Conservation (phyloP, 2,329 filamentous ascomycete species). For the Akanthomyces muscarius region DNA sequence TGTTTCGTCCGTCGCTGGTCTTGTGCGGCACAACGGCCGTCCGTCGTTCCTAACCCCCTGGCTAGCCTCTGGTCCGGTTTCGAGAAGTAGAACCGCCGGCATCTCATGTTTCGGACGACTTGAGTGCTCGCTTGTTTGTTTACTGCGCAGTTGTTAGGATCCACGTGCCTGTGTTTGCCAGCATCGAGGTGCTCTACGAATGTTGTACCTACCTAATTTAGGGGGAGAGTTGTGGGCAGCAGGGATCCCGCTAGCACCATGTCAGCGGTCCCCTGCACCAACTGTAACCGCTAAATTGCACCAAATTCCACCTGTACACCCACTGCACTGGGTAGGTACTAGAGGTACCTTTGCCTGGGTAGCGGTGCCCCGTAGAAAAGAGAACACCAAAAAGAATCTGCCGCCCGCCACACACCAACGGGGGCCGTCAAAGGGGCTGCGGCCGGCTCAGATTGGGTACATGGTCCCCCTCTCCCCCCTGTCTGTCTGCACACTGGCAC, state of each 20-base stretch:
- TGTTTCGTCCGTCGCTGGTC: slow-evolving; percentile 6
- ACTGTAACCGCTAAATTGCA: neutral
- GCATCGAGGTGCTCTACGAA: neutral
- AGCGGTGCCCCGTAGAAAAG: neutral
- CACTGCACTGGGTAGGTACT: no score
- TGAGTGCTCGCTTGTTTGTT: slow-evolving; percentile 11
- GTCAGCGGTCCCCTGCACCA: neutral
- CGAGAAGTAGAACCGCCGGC: slow-evolving; percentile 10
- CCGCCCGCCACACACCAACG: neutral
- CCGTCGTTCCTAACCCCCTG: neutral
- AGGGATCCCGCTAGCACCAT: neutral
- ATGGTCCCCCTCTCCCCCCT: slow-evolving; percentile 7
- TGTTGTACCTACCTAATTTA: neutral
- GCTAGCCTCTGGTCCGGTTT: slow-evolving; percentile 3
- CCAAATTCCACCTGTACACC: neutral
- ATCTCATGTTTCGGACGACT: slow-evolving; percentile 16
- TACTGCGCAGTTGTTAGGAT: slow-evolving; percentile 1
- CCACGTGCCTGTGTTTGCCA: slow-evolving; percentile 6
- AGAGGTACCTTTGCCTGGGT: no score
- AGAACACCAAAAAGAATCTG: neutral
- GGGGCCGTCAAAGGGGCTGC: neutral
- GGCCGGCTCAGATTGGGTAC: slow-evolving; percentile 12
- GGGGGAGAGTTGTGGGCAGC: neutral
- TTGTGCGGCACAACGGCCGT: neutral
- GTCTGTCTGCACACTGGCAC: neutral